Evolutionary conservation across 129 eudicot species (phyloP), one percentile per base, ranked within the genome.

Genomic region (Chrysanthemum makinoi): DNA sequence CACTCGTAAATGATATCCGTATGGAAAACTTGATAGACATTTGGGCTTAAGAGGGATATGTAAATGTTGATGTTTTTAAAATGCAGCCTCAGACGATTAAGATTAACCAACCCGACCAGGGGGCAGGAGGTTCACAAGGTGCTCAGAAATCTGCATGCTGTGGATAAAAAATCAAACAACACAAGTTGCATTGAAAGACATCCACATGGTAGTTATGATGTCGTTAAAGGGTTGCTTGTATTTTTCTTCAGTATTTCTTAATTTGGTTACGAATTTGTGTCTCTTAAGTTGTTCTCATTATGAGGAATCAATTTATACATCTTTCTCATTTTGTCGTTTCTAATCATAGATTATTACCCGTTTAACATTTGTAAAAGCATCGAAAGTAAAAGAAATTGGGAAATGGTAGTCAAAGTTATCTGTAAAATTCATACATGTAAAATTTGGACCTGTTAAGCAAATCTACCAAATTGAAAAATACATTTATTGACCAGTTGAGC

Each of bases 51-150:
- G 74, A 30, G 13, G 65, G 52, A 16, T 5, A 30, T 44, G 16
- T 55, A 20, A 18, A 2, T 43, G 55, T 70, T 56, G 43, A 13
- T 28, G 35, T 8, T 73, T 33, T 71, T n/a, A 5, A 19, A 46
- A 58, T 78, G 86, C 84, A 88, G 90, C 90, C 95, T 62, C 95
- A 85, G 59, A 68, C 88, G 16, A 85, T 88, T 68, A 80, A 80
- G 88, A 88, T 88, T 47, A 79, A 74, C 78, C 90, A 83, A 76
- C 76, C 86, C 14, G 90, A 85, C 44, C 90, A 80, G 78, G 74
- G 75, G 33, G 85, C 53, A 54, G 95, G 95, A 80, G 68, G 83
- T 74, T 78, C 89, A 68, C 85, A 85, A 77, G 83, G 77, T 71
- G 86, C 82, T 49, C 86, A 77, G 74, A 87, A 80, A 71, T 87